Evolutionary conservation across 2,329 filamentous ascomycete genomes (phyloP).

Genomic region (Basipetospora chlamydospora): DNA sequence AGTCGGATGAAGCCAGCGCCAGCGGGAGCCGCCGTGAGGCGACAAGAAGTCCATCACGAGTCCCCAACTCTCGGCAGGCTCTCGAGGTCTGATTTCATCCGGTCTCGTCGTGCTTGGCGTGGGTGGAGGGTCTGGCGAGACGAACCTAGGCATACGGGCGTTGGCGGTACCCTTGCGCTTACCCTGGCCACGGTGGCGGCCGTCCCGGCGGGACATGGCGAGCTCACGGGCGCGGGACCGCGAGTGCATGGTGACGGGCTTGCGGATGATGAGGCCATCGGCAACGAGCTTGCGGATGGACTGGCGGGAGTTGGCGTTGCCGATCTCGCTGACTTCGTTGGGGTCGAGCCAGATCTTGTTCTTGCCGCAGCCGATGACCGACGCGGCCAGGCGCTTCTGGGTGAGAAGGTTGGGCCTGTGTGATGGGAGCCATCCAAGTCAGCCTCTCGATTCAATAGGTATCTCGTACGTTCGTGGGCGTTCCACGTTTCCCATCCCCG

Average conservation of each 20-base stretch:
- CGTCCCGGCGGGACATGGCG: slow-evolving; percentile 85
- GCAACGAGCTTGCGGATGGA: slow-evolving; percentile 98
- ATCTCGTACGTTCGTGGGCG: too few species aligned
- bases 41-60: too few species aligned
- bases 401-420: slow-evolving; percentile 96
- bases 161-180: slow-evolving; percentile 99
- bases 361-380: slow-evolving; percentile 97
- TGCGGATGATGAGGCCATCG: slow-evolving; percentile 99
- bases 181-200: slow-evolving; percentile 97
- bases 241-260: slow-evolving; percentile 99
- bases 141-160: slow-evolving; percentile 96
- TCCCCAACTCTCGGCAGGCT: too few species aligned
- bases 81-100: too few species aligned
- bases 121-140: slow-evolving; percentile 9
- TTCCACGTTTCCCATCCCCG: too few species aligned
- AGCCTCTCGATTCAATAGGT: too few species aligned
- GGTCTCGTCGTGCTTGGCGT: too few species aligned
- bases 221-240: slow-evolving; percentile 90
- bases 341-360: slow-evolving; percentile 99
- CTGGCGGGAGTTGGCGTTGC: slow-evolving; percentile 99
- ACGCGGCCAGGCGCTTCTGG: slow-evolving; percentile 98
- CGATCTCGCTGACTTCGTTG: slow-evolving; percentile 98
- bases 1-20: too few species aligned
- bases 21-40: too few species aligned
- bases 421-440: slow-evolving; percentile 2